A percentile compares a stretch with the other conserved stretches of the same genome.
phyloP scores from a whole-genome alignment of 805 yeast species.

The Saccharomycopsis sp. region DNA sequence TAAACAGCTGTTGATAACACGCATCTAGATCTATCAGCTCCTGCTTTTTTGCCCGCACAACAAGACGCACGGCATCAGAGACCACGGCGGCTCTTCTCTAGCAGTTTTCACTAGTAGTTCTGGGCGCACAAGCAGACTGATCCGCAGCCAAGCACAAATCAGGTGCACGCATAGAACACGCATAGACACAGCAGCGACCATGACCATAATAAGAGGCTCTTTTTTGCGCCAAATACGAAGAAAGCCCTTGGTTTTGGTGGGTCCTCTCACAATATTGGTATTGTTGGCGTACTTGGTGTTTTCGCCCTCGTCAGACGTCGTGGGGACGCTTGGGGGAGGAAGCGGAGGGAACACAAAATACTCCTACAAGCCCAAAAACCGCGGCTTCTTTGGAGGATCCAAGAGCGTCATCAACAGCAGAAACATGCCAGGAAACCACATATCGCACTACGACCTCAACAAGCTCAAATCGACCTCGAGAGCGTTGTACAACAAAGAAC shows the following conservation, averaged over 20 bases:
- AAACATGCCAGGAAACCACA: conserved; percentile 63
- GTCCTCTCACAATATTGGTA: conserved; percentile 39
- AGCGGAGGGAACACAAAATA: conserved; percentile 34
- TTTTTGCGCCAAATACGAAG: conserved; percentile 52
- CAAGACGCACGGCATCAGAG: too few relatives aligned
- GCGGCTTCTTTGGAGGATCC: conserved; percentile 41
- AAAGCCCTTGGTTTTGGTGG: conserved; percentile 43
- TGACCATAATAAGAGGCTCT: conserved; percentile 27
- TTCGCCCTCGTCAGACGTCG: conserved; percentile 26
- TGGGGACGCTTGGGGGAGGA: not conserved
- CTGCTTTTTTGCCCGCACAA: too few relatives aligned
- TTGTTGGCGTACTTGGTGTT: conserved; percentile 37
- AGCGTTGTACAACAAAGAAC: conserved; percentile 71
- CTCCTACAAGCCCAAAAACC: conserved; percentile 37
- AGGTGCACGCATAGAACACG: not conserved
- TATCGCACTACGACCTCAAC: conserved; percentile 80
- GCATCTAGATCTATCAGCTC: too few relatives aligned
- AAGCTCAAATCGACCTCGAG: conserved; percentile 61
- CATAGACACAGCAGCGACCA: not conserved
- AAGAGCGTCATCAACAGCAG: conserved; percentile 24
- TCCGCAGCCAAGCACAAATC: too few relatives aligned
- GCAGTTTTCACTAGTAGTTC: too few relatives aligned
- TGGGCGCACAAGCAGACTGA: too few relatives aligned
- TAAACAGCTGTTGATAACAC: too few relatives aligned
- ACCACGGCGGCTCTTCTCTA: too few relatives aligned